Percentiles rank a stretch among this genome's conserved stretches.
Conservation (phyloP, 192 early-diverging fungal genomes). For the Coemansia sp. region DNA sequence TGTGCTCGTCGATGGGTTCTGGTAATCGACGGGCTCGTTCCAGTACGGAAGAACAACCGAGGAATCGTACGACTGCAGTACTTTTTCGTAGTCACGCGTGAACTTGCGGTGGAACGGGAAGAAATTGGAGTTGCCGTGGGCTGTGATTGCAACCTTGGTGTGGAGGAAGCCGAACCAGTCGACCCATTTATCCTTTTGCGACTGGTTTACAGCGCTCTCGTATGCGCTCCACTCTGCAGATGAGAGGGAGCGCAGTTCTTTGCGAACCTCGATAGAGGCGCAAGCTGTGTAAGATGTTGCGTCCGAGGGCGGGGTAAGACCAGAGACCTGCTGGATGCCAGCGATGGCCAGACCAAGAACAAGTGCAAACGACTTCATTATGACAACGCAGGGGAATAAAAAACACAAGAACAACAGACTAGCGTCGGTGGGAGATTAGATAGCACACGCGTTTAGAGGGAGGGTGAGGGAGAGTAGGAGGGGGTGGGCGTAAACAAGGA, state of each 20-base stretch:
- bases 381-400: background rate
- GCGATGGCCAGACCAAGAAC: constrained; percentile 34
- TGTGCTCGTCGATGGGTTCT: constrained; percentile 34
- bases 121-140: constrained; percentile 51
- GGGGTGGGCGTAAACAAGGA: background rate
- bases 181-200: constrained; percentile 40
- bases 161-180: constrained; percentile 53
- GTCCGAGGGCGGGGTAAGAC: constrained; percentile 29
- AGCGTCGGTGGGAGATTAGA: background rate
- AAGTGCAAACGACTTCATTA: constrained; percentile 37
- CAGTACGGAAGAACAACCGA: constrained; percentile 48
- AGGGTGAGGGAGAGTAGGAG: background rate
- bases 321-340: constrained; percentile 3
- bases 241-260: constrained; percentile 48
- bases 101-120: constrained; percentile 57
- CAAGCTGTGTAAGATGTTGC: constrained; percentile 28
- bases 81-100: constrained; percentile 55
- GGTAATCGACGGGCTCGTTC: constrained; percentile 50
- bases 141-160: constrained; percentile 15
- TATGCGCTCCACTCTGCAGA: constrained; percentile 44
- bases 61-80: constrained; percentile 50
- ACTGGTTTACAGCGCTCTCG: constrained; percentile 23
- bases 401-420: background rate
- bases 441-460: background rate
- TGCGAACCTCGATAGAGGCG: constrained; percentile 33